phyloP scores from a whole-genome alignment of 169 alveolate species.

The Eimeria praecox region DNA sequence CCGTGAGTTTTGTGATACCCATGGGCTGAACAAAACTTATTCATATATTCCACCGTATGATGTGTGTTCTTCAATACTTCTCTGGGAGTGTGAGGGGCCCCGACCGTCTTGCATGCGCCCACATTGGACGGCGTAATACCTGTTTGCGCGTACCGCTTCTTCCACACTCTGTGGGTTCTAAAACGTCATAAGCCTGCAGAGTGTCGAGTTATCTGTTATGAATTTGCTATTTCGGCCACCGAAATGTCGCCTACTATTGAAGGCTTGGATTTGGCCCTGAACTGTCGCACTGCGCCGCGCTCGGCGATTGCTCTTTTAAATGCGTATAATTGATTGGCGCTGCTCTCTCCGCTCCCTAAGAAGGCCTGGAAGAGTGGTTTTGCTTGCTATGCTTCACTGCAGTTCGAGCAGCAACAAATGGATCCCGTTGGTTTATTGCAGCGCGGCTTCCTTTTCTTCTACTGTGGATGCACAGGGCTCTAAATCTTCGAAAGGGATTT shows the following conservation, averaged over 20 bases:
- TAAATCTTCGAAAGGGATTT: neutral
- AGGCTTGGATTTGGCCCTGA: neutral
- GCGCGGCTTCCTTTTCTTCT: neutral
- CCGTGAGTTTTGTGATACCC: neutral
- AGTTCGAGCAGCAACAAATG: neutral
- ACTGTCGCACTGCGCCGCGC: neutral
- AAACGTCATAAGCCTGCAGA: neutral
- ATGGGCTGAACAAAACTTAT: neutral
- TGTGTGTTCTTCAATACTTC: neutral
- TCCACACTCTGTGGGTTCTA: neutral
- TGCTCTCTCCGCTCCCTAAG: neutral
- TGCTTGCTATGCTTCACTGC: neutral
- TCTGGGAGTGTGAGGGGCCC: neutral
- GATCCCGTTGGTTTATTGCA: neutral
- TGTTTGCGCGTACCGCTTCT: neutral
- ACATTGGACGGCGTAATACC: neutral
- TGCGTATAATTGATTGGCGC: neutral
- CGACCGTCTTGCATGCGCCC: conserved; percentile 25
- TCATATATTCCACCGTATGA: neutral
- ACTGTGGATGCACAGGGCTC: neutral
- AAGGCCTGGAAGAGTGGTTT: neutral
- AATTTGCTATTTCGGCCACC: neutral
- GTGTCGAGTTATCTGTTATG: neutral
- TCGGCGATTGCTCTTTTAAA: neutral
- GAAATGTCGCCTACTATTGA: neutral